A percentile compares a stretch with the other conserved stretches of the same genome.
phyloP scores from a whole-genome alignment of 140 eudicot genomes.

The Ambrosia hybrid region DNA sequence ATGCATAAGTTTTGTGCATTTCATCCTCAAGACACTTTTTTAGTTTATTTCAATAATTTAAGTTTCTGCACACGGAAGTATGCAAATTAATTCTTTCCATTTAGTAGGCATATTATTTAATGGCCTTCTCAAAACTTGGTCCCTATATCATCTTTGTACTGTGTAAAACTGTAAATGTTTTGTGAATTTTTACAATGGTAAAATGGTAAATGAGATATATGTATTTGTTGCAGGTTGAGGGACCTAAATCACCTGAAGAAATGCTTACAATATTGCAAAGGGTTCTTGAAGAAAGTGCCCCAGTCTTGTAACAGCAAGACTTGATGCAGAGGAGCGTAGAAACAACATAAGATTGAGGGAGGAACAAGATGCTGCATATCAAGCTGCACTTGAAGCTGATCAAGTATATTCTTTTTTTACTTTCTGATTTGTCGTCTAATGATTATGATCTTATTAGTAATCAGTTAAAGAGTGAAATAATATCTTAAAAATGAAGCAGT shows the following conservation, averaged over 20 bases:
- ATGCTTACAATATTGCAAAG: constrained; percentile 70
- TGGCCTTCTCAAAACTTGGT: not conserved
- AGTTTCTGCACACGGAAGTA: not conserved
- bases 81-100: not conserved
- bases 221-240: constrained; percentile 64
- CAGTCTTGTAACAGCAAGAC: constrained; percentile 84
- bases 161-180: not conserved
- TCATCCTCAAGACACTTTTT: not conserved
- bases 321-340: constrained; percentile 94
- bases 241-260: constrained; percentile 90
- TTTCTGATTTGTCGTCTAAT: not conserved
- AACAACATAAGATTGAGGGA: constrained; percentile 78
- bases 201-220: constrained; percentile 12
- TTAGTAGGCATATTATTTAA: constrained; percentile 4
- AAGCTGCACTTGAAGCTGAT: constrained; percentile 99
- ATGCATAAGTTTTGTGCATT: constrained; percentile 1
- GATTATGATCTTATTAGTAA: no score
- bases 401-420: constrained; percentile 47
- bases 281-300: constrained; percentile 92
- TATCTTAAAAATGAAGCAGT: not conserved
- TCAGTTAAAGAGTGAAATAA: no score
- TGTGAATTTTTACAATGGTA: not conserved
- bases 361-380: constrained; percentile 99
- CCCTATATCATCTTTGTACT: not conserved
- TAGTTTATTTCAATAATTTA: not conserved